Conservation (phyloP, 768 basidiomycete species). For the Cystobasidium onofrii region DNA sequence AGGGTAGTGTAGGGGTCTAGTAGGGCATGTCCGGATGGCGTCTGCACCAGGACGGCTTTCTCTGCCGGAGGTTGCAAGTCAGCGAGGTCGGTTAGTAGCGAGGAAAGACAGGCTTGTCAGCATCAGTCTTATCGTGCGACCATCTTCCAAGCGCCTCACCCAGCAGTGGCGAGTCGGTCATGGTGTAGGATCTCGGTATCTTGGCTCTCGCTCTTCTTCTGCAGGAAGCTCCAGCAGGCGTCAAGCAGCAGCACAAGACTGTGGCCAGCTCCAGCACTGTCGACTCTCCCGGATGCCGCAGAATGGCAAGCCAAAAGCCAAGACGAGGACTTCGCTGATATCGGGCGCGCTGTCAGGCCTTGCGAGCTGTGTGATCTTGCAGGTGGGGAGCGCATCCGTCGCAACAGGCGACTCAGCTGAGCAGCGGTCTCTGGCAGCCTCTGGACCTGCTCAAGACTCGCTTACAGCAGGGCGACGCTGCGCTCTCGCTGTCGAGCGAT, state of each 20-base stretch:
- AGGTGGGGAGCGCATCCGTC: too few species aligned
- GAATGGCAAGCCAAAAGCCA: slow-evolving; percentile 17
- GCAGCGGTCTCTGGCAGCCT: neutral
- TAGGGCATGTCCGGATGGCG: neutral
- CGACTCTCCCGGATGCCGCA: neutral
- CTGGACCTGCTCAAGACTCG: slow-evolving; percentile 27
- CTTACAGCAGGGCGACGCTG: slow-evolving; percentile 16
- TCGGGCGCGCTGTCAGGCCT: slow-evolving; percentile 25
- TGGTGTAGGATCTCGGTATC: neutral
- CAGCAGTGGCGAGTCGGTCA: neutral
- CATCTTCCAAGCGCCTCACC: neutral
- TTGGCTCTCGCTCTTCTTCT: too few species aligned
- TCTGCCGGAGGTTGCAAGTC: neutral
- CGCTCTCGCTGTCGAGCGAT: neutral
- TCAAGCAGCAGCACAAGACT: neutral
- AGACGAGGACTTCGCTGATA: slow-evolving; percentile 17
- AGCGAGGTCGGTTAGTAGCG: neutral
- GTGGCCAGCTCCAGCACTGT: neutral
- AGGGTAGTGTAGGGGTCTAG: slow-evolving; percentile 16
- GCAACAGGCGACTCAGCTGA: slow-evolving; percentile 4
- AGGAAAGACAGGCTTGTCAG: too few species aligned
- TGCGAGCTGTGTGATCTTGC: slow-evolving; percentile 25
- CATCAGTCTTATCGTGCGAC: too few species aligned
- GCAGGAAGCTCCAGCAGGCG: too few species aligned
- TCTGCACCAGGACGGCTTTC: neutral